These are phyloP conservation scores for Drechslera avenae DNA, from an alignment of 2,329 filamentous ascomycete species.

Conservation along the genomic window DNA sequence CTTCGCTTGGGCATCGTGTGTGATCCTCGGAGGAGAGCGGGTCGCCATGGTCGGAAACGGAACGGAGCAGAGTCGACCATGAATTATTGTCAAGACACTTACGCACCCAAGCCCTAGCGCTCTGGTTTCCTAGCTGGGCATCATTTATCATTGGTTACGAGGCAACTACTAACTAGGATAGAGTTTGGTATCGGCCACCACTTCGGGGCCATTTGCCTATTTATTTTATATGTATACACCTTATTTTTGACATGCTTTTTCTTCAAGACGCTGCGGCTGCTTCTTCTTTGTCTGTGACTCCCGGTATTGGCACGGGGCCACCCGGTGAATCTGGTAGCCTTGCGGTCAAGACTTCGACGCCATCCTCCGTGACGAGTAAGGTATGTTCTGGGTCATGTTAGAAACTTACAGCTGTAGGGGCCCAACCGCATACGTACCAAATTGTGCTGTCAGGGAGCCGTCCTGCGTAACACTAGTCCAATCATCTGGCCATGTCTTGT, in stretches of 20 bases:
- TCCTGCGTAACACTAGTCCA: constrained; percentile 96
- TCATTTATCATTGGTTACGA: too few relatives aligned
- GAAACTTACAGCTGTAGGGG: not conserved
- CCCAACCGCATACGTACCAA: constrained; percentile 63
- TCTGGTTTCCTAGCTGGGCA: too few relatives aligned
- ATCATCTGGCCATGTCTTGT: constrained; percentile 97
- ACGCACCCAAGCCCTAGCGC: too few relatives aligned
- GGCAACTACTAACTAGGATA: too few relatives aligned
- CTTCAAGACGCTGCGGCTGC: constrained; percentile 24
- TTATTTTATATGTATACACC: not conserved
- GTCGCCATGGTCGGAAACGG: constrained; percentile 4
- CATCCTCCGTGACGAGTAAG: constrained; percentile 79
- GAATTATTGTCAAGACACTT: too few relatives aligned
- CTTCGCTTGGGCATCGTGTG: constrained; percentile 14
- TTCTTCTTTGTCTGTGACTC: constrained; percentile 30
- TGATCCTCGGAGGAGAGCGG: constrained; percentile 4
- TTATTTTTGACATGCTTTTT: not conserved
- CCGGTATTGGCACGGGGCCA: constrained; percentile 68
- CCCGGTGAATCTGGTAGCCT: constrained; percentile 74
- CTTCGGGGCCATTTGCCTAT: too few relatives aligned
- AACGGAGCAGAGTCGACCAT: not conserved
- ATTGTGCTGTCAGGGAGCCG: constrained; percentile 88
- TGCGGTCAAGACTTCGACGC: constrained; percentile 81
- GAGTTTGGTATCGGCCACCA: too few relatives aligned
- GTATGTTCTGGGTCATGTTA: constrained; percentile 69